Conservation (phyloP, 495 filamentous ascomycete species). For the Glarea lozoyensis region DNA sequence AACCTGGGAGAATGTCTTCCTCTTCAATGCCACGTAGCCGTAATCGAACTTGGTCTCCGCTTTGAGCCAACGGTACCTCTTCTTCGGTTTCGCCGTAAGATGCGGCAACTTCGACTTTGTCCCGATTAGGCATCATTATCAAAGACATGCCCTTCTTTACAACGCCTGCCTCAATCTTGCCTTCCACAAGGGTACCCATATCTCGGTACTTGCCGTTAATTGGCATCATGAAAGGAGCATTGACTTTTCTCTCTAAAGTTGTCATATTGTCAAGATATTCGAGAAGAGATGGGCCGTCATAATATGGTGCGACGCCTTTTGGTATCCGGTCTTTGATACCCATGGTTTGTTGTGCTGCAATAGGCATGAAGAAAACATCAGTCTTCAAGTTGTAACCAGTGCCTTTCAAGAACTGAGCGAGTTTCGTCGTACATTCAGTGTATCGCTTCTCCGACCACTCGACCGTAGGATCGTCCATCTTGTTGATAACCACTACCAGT, state of each 20-base stretch:
- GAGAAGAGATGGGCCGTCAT: conserved; percentile 84
- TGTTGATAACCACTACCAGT: conserved; percentile 90
- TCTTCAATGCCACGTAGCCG: conserved; percentile 92
- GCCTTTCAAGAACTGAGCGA: conserved; percentile 76
- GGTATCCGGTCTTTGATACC: conserved; percentile 86
- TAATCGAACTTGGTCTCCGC: conserved; percentile 90
- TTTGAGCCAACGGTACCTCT: conserved; percentile 67
- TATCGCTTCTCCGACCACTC: conserved; percentile 90
- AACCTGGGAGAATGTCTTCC: conserved; percentile 94
- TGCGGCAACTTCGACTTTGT: conserved; percentile 67
- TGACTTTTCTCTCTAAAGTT: conserved; percentile 87
- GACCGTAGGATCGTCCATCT: conserved; percentile 94
- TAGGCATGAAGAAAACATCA: conserved; percentile 91
- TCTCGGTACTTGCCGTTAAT: conserved; percentile 91
- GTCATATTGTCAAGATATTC: conserved; percentile 90
- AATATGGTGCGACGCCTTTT: conserved; percentile 69
- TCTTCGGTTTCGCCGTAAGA: conserved; percentile 96
- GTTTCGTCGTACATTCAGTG: conserved; percentile 84
- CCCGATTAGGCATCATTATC: conserved; percentile 90
- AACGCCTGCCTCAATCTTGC: conserved; percentile 90
- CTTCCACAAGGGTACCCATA: conserved; percentile 96
- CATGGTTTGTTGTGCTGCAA: conserved; percentile 76
- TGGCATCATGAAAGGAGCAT: conserved; percentile 99
- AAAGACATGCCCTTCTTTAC: conserved; percentile 77
- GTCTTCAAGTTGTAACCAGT: conserved; percentile 89